Base-by-base conservation (phyloP, 2,329 filamentous ascomycete genomes). In the Chrysosporium queenslandicum region DNA sequence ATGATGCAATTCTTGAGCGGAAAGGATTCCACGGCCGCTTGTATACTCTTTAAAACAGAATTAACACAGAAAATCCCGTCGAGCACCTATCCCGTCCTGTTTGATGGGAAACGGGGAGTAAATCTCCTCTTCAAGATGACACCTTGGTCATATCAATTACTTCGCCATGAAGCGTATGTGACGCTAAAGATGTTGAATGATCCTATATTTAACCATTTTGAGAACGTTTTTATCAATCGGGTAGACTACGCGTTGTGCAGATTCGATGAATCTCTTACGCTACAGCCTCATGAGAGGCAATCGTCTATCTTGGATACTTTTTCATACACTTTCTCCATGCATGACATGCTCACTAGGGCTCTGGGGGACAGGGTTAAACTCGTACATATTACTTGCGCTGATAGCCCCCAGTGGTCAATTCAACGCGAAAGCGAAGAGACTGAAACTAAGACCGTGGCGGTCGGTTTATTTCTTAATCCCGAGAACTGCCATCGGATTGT, bases 111-210 rank as follows among this genome's bases (percentile, higher is more conserved):
- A 21, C 78, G 86, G 56, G 79, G 82, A 27, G 73, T 94, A 52
- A 98, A 98, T 60, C 63, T 97, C 18, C 72, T 94, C 4, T 96
- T 84, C 72, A 96, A 95, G 68, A 94, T 96, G 86, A 85, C 82
- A 0, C 70, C 80, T 12, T 95, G 86, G 84, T 92, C 90, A 7
- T 94, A 90, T 59, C 72, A 72, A 21, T 68, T 84, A 48, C 74
- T 98, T 40, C 82, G 82, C 43, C 77, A 83, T 50, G 83, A 95
- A 64, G 88, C 91, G 37, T 80, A 76, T 56, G 76, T 80, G 40
- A 91, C 89, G 0, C 73, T 92, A 23, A 77, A 80, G 18, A 82
- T 89, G 62, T 76, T 97, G 7, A 85, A 85, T 53, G 82, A 92
- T 62, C 79, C 80, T 43, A 72, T 79, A 2, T 79, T 82, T 36